Evolutionary conservation across 164 flowering plant species (phyloP), one percentile per base, ranked within the genome.

Genomic region (Stephania yunnanensis): DNA sequence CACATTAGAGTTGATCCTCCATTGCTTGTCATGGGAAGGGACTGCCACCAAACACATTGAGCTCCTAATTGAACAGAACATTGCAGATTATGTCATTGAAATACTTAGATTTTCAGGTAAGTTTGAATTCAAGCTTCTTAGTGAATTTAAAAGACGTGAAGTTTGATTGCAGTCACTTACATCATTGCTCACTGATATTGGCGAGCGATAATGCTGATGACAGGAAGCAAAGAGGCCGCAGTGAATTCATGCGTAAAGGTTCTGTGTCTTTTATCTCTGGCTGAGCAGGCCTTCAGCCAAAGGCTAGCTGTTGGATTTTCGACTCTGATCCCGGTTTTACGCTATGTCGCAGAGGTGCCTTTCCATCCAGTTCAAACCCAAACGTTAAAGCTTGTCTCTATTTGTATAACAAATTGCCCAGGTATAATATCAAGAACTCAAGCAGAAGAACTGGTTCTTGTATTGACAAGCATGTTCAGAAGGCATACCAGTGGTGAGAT

Each of bases 51-150:
- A 85, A 76, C 83, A 82, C 63, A 80, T 82, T 8, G 86, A 86
- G 78, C 75, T 77, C 71, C 83, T 93, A 78, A 82, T 93, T 69
- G 93, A 95, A 85, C 92, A 92, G 87, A 90, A 85, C 78, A 80
- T 95, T 76, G 88, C 89, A 9, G 99, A 95, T 75, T 95, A 91
- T 76, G 84, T 90, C 45, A 91, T 93, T 82, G 99, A 95, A 85
- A 86, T 93, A 75, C 81, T 93, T 71, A 85, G 99, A 80, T 81
- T 92, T 77, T 88, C 97, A 86, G 95, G 98, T 93, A 20, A 66
- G 25, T 63, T 7, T 63, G 20, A 63, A 7, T 63, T 63, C 15
- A 15, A 9, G 11, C 9, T 11, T 50, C 15, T 58, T 1, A 58
- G 19, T 58, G 15, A n/a, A 15, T 15, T 58, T 58, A 58, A 58